Evolutionary conservation across 139 green algal species (phyloP).

Genomic region (Monoraphidium neglectum): DNA sequence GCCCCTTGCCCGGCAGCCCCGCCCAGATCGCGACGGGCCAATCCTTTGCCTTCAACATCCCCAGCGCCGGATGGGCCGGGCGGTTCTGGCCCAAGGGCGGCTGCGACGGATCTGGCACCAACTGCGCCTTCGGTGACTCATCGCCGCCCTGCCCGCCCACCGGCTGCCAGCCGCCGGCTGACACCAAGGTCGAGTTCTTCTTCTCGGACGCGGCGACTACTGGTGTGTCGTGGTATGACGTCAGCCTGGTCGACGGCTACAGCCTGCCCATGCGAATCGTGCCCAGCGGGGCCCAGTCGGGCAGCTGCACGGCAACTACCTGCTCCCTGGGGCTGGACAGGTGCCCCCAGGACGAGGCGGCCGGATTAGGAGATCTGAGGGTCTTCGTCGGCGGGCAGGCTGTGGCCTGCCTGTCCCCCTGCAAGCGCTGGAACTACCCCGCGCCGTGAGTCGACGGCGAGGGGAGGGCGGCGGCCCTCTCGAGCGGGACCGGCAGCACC

Average conservation of each 20-base stretch:
- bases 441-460: no score
- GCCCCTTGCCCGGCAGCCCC: background rate
- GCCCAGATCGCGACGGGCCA: background rate
- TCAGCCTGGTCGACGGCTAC: constrained; percentile 4
- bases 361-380: background rate
- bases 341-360: background rate
- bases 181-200: constrained; percentile 6
- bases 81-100: background rate
- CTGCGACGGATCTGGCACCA: background rate
- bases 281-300: background rate
- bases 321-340: background rate
- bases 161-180: constrained; percentile 1
- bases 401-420: background rate
- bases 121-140: constrained; percentile 2
- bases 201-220: background rate
- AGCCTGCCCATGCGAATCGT: background rate
- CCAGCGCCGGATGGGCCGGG: background rate
- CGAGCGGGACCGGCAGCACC: no score
- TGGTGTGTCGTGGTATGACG: background rate
- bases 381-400: background rate
- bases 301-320: background rate
- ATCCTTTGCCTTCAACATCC: background rate
- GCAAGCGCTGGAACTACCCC: background rate
- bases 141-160: background rate
- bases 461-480: no score